Evolutionary conservation across 495 filamentous ascomycete genomes (phyloP), one percentile per base, ranked within the genome.

Genomic region (Xylaria telfairii): DNA sequence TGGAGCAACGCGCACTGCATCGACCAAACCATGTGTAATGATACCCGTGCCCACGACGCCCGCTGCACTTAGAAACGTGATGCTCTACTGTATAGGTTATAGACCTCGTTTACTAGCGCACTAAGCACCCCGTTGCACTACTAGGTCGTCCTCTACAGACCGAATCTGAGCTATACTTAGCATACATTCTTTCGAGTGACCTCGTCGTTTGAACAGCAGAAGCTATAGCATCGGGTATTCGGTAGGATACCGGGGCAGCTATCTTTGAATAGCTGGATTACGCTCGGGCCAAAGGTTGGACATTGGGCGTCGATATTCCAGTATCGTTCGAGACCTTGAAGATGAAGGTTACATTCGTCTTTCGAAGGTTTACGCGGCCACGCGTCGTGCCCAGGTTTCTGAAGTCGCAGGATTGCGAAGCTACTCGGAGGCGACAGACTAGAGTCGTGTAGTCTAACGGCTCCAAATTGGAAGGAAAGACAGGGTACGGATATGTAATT

Each of bases 401-500:
- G 28, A 59, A 59, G 54, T 59, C 54, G 54, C 54, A 59, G 54
- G 54, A 59, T 59, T 59, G 54, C 32, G 54, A 59, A 59, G 28
- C 54, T 59, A 59, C 54, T 59, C 54, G 26, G 28, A 59, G 54
- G 32, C 54, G 17, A 59, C 54, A 32, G 54, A 59, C 54, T 37
- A 59, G 54, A 59, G 54, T 59, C 54, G 54, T 59, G 54, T 59
- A 59, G 54, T 59, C 13, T 39, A 41, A 64, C 24, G 60, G 60
- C 39, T 46, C 60, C 21, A 47, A 64, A 64, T 64, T 64, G 32
- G 60, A 64, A 39, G 24, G 61, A 64, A 47, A 47, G 37, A 30
- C 61, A 30, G 28, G 61, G 61, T 64, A 32, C 61, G 39, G 61
- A 64, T 64, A 64, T 64, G 61, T 64, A 47, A 64, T 64, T n/a